Conservation (phyloP, 257 asterid genomes). For the Salvia hispanica region DNA sequence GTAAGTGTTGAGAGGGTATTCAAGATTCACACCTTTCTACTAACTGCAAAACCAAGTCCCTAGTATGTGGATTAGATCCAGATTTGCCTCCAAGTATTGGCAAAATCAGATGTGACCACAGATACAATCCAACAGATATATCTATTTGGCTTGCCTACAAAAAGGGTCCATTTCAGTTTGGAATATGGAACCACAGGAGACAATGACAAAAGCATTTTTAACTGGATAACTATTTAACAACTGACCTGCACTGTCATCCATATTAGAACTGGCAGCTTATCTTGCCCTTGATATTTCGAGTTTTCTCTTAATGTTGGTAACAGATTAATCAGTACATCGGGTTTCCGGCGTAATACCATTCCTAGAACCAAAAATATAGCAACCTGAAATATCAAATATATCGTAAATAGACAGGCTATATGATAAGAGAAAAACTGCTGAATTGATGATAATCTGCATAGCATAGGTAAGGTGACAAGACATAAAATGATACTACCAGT, state of each 20-base stretch:
- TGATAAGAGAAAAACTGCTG: too few relatives aligned
- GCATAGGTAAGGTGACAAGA: too few relatives aligned
- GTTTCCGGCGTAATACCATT: conserved; percentile 76
- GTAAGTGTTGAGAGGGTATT: not conserved
- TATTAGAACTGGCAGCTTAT: conserved; percentile 59
- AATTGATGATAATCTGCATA: too few relatives aligned
- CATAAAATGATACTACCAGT: too few relatives aligned
- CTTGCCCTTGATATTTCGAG: conserved; percentile 78
- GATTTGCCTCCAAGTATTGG: conserved; percentile 75
- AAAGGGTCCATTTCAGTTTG: not conserved
- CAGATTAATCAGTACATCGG: conserved; percentile 57
- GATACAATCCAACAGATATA: conserved; percentile 69
- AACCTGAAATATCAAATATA: conserved; percentile 51
- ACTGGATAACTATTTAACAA: not conserved
- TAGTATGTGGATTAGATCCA: conserved; percentile 66
- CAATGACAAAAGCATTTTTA: too few relatives aligned
- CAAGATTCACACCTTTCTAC: conserved; percentile 60
- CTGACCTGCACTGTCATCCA: conserved; percentile 84
- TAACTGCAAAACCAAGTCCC: conserved; percentile 81
- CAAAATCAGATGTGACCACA: conserved; percentile 73
- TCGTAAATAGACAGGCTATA: too few relatives aligned
- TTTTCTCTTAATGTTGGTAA: conserved; percentile 60
- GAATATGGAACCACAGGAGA: conserved; percentile 5
- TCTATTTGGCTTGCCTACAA: conserved; percentile 77
- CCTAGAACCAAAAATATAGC: conserved; percentile 69